Evolutionary conservation across 2,329 filamentous ascomycete genomes (phyloP).

Genomic region (Teratosphaeria zuluensis): DNA sequence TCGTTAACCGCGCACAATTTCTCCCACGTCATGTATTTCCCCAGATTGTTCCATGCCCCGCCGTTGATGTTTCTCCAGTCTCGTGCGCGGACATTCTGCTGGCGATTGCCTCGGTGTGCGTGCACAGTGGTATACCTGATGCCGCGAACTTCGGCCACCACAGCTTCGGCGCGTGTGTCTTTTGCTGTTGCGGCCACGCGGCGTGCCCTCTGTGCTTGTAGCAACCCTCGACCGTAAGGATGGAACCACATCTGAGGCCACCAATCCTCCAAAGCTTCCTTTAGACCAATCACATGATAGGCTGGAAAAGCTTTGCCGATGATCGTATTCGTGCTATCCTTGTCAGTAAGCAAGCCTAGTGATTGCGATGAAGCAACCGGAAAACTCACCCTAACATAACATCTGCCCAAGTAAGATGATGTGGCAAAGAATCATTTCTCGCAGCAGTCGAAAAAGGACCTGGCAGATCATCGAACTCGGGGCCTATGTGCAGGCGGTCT

Average conservation of each 20-base stretch:
- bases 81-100: not conserved
- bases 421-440: not conserved
- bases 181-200: not conserved
- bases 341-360: no score
- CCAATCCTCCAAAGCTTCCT: not conserved
- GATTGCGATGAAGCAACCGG: no score
- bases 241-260: not conserved
- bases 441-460: not conserved
- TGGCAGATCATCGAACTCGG: no score
- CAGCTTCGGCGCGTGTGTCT: not conserved
- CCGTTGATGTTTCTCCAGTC: not conserved
- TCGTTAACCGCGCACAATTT: not conserved
- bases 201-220: not conserved
- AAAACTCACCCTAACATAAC: no score
- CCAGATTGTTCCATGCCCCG: not conserved
- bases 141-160: not conserved
- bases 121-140: not conserved
- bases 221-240: not conserved
- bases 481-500: not conserved
- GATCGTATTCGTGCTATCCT: not conserved
- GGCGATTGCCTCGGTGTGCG: not conserved
- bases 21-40: not conserved
- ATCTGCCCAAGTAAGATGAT: not conserved
- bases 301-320: not conserved
- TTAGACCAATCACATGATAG: not conserved